Evolutionary conservation across 164 flowering plant genomes (phyloP).

Genomic region (Litsea cubeba): DNA sequence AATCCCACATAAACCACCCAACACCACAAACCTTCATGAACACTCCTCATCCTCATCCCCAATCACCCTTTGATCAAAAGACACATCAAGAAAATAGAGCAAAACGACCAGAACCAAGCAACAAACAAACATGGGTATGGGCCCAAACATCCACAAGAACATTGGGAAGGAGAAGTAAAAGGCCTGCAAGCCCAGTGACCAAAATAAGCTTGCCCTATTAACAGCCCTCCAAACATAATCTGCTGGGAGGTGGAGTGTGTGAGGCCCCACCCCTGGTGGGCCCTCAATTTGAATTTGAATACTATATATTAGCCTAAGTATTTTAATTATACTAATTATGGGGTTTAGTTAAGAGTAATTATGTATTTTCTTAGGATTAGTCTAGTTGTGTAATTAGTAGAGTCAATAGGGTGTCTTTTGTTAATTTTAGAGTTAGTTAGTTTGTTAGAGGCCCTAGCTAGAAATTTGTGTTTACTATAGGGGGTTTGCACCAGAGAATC

Average conservation of each 20-base stretch:
- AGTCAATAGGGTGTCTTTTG: too few relatives aligned
- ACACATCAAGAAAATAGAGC: constrained; percentile 58
- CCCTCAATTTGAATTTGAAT: too few relatives aligned
- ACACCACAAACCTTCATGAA: not conserved
- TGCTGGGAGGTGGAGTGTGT: constrained; percentile 26
- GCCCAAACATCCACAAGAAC: constrained; percentile 86
- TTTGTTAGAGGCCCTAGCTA: too few relatives aligned
- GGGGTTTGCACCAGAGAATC: too few relatives aligned
- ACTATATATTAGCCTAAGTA: too few relatives aligned
- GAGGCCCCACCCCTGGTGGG: too few relatives aligned
- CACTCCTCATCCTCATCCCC: constrained; percentile 20
- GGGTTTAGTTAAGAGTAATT: too few relatives aligned
- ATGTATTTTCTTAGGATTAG: too few relatives aligned
- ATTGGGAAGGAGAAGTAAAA: constrained; percentile 85
- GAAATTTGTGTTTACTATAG: too few relatives aligned
- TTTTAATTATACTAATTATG: too few relatives aligned
- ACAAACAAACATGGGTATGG: constrained; percentile 68
- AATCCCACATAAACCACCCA: not conserved
- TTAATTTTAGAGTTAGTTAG: too few relatives aligned
- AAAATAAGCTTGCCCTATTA: constrained; percentile 70
- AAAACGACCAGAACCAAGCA: constrained; percentile 46
- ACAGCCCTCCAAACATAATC: constrained; percentile 59
- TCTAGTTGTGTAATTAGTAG: too few relatives aligned
- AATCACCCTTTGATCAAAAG: constrained; percentile 23
- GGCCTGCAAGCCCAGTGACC: constrained; percentile 75